Conservation (phyloP, 164 flowering plant genomes). For the Annona squamosa region DNA sequence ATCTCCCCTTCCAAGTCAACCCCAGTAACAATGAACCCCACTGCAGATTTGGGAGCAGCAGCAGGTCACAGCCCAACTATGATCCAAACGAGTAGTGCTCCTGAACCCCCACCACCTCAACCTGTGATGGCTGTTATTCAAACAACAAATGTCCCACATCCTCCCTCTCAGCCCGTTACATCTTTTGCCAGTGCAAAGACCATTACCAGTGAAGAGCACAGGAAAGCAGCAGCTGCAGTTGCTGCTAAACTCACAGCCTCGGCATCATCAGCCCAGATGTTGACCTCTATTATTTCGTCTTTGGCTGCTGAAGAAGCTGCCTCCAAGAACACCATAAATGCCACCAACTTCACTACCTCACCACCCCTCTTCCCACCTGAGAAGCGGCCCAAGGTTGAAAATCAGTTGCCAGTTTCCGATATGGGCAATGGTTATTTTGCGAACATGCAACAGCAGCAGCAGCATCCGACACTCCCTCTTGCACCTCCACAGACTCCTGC, state of each 20-base stretch:
- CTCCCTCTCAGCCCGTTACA: constrained; percentile 31
- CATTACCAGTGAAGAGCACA: constrained; percentile 41
- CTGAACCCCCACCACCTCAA: constrained; percentile 25
- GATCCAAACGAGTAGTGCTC: constrained; percentile 21
- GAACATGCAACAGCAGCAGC: constrained; percentile 31
- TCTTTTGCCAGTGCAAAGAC: constrained; percentile 29
- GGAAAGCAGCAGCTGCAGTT: constrained; percentile 68
- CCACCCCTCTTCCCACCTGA: constrained; percentile 33
- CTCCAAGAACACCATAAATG: constrained; percentile 28
- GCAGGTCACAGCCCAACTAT: constrained; percentile 23
- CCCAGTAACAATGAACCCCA: constrained; percentile 4
- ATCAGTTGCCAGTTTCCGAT: constrained; percentile 40
- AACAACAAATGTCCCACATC: constrained; percentile 21
- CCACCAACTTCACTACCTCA: constrained; percentile 26
- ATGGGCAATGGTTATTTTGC: constrained; percentile 28
- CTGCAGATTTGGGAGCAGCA: constrained; percentile 12
- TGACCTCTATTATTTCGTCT: constrained; percentile 61
- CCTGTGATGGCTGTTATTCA: constrained; percentile 24
- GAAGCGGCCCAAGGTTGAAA: constrained; percentile 57
- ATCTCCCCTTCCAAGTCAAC: constrained; percentile 18
- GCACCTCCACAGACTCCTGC: constrained; percentile 13
- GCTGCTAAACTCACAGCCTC: constrained; percentile 80
- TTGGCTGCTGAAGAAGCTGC: constrained; percentile 72
- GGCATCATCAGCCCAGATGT: constrained; percentile 73
- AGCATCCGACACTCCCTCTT: constrained; percentile 12